Evolutionary conservation across 1,284 basidiomycete species (phyloP).

Genomic region (Abortiporus biennis): DNA sequence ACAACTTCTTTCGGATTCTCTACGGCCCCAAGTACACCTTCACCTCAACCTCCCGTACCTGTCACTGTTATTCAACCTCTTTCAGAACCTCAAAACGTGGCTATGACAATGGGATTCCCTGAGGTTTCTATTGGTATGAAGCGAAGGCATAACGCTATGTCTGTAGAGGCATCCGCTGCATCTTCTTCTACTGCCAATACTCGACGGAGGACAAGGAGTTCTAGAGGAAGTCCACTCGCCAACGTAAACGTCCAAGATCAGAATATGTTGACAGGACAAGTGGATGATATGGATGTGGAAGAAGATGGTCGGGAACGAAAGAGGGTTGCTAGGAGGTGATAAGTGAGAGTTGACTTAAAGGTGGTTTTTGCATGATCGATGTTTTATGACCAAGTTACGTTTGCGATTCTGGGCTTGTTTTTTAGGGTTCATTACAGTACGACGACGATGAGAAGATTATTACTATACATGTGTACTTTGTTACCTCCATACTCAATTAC

Average conservation of each 20-base stretch:
- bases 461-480: too few species aligned
- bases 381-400: background rate
- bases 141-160: background rate
- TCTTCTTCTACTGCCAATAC: conserved; percentile 2
- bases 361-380: background rate
- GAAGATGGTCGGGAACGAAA: conserved; percentile 34
- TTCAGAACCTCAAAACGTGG: conserved; percentile 26
- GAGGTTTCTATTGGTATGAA: conserved; percentile 9
- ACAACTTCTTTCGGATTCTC: background rate
- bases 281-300: conserved; percentile 32
- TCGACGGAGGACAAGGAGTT: conserved; percentile 1
- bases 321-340: conserved; percentile 29
- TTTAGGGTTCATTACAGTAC: too few species aligned
- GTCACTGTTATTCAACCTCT: conserved; percentile 8
- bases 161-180: conserved; percentile 4
- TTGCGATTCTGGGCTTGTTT: too few species aligned
- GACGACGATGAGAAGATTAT: too few species aligned
- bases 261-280: conserved; percentile 5
- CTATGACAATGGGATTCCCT: conserved; percentile 29
- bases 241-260: conserved; percentile 15
- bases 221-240: conserved; percentile 6
- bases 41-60: conserved; percentile 4
- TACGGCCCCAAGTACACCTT: conserved; percentile 6
- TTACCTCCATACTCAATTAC: too few species aligned
- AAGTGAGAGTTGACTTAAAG: too few species aligned